Percentiles rank a stretch among this genome's conserved stretches.
phyloP scores from a whole-genome alignment of 2,329 filamentous ascomycete genomes.

The Berkeleyomyces basicola region DNA sequence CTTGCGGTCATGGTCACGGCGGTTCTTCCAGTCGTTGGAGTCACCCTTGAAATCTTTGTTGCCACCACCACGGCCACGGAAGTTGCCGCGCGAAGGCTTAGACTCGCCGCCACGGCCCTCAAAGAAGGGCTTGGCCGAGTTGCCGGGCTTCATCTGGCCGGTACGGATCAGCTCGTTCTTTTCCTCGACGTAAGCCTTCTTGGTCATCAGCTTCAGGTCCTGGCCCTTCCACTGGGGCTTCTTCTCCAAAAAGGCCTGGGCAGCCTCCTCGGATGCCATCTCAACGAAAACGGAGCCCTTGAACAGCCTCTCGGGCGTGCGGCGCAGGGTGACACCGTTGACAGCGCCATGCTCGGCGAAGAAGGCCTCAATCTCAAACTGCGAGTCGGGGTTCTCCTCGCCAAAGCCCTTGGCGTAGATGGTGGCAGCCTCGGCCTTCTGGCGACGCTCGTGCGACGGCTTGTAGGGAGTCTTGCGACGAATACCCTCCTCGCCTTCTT shows the following conservation, averaged over 20 bases:
- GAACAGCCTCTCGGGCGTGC: slow-evolving; percentile 55
- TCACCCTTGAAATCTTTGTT: slow-evolving; percentile 25
- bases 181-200: slow-evolving; percentile 71
- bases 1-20: slow-evolving; percentile 44
- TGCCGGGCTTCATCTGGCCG: slow-evolving; percentile 48
- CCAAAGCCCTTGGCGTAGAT: slow-evolving; percentile 94
- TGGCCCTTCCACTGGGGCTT: slow-evolving; percentile 72
- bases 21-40: slow-evolving; percentile 45
- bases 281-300: slow-evolving; percentile 96
- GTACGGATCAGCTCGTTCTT: slow-evolving; percentile 56
- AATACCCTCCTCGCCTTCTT: slow-evolving; percentile 53
- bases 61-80: slow-evolving; percentile 20
- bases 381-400: slow-evolving; percentile 63
- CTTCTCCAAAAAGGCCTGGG: slow-evolving; percentile 69
- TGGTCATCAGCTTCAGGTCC: slow-evolving; percentile 68
- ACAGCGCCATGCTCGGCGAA: slow-evolving; percentile 67
- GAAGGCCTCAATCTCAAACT: slow-evolving; percentile 89
- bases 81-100: slow-evolving; percentile 23
- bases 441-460: slow-evolving; percentile 39
- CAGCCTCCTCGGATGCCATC: slow-evolving; percentile 63
- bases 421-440: slow-evolving; percentile 53
- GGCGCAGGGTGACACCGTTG: slow-evolving; percentile 74
- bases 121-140: slow-evolving; percentile 29
- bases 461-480: slow-evolving; percentile 61
- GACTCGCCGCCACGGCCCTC: slow-evolving; percentile 27